Evolutionary conservation across 2,329 filamentous ascomycete genomes (phyloP), one percentile per base, ranked within the genome.

Genomic region (Helminthosporium solani): DNA sequence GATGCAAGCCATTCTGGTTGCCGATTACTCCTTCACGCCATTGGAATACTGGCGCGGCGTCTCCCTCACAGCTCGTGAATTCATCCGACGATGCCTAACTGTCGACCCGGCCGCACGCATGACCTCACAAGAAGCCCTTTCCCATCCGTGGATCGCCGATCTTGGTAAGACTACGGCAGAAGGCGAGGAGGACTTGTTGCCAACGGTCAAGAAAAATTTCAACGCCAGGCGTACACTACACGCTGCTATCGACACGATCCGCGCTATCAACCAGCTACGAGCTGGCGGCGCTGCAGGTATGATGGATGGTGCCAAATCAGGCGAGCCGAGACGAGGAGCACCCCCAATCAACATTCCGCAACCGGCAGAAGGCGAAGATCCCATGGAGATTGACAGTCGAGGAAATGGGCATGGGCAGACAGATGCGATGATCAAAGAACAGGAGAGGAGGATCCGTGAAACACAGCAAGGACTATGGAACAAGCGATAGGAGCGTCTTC

Each of bases 1-100:
- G 75, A 97, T 99, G 92, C 92, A 97, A 75, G 94, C 94, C 60
- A 99, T 99, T 67, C 83, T 97, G 46, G 88, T 90, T 52, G 94
- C 94, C 49, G 92, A 97, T 75, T 99, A 97, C 77, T 88, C 84
- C 65, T 99, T 97, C 72, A 92, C 89, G 3, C 94, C 94, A 1
- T 75, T 88, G 51, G 92, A 96, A 69, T 97, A 97, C 78, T 99
- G 94, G 94, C 87, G 91, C 52, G 90, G 89, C 50, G 92, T 99
- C 52, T 95, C 90, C 19, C 79, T 85, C 42, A 81, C 84, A 39
- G 75, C 92, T 33, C 88, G 95, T 63, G 88, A 95, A 58, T 99
- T 99, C 72, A 96, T 99, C 74, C 84, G 86, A 58, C 81, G 84
- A 53, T 99, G 94, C 67, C 78, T 99, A 44, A 97, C 94, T 31